Evolutionary conservation across 768 basidiomycete species (phyloP).

Genomic region (Trametes maxima): DNA sequence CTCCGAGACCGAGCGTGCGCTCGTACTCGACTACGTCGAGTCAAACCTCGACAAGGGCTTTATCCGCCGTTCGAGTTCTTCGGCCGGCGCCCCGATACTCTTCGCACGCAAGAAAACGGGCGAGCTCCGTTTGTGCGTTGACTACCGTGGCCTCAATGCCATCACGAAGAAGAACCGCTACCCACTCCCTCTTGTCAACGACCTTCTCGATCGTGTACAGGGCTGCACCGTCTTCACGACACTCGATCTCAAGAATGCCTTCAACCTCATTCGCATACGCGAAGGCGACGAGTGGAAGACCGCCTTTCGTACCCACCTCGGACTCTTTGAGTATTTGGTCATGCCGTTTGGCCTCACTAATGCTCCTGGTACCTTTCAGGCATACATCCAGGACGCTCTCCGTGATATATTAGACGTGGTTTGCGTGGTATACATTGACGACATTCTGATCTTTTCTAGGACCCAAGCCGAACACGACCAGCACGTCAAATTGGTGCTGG

Average conservation of each 20-base stretch:
- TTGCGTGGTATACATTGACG: slow-evolving; percentile 32
- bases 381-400: slow-evolving; percentile 21
- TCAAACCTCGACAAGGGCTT: slow-evolving; percentile 37
- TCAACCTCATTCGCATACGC: slow-evolving; percentile 45
- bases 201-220: slow-evolving; percentile 34
- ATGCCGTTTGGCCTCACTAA: slow-evolving; percentile 38
- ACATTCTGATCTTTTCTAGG: slow-evolving; percentile 28
- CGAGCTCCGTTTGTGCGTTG: slow-evolving; percentile 29
- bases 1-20: slow-evolving; percentile 35
- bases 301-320: slow-evolving; percentile 40
- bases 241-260: slow-evolving; percentile 44
- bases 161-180: slow-evolving; percentile 40
- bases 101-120: slow-evolving; percentile 34
- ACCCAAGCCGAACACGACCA: slow-evolving; percentile 25
- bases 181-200: slow-evolving; percentile 37
- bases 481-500: slow-evolving; percentile 26
- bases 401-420: slow-evolving; percentile 17
- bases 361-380: slow-evolving; percentile 22
- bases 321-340: slow-evolving; percentile 38
- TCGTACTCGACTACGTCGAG: slow-evolving; percentile 40
- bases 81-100: slow-evolving; percentile 31
- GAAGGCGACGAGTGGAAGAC: slow-evolving; percentile 43
- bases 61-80: slow-evolving; percentile 34
- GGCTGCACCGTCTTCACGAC: slow-evolving; percentile 36
- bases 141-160: slow-evolving; percentile 36